Conservation (phyloP, 257 asterid genomes). For the Jacaranda copaia region DNA sequence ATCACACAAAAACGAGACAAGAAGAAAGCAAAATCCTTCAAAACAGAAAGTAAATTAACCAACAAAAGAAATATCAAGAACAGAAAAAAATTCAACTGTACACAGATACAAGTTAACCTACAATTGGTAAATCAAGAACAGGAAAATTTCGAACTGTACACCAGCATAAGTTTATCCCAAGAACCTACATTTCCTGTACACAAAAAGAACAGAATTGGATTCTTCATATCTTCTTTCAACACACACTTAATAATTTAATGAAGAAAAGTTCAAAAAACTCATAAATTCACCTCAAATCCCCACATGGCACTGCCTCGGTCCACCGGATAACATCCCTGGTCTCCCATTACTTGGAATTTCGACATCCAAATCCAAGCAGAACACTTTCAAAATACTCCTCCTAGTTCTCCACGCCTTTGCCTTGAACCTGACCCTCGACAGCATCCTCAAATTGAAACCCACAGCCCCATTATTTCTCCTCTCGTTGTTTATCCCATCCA, state of each 20-base stretch:
- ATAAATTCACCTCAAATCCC: slow-evolving; percentile 47
- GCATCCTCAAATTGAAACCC: slow-evolving; percentile 57
- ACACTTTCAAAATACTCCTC: slow-evolving; percentile 59
- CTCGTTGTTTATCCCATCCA: slow-evolving; percentile 49
- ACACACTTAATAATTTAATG: neutral
- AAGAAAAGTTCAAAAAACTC: neutral
- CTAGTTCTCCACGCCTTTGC: slow-evolving; percentile 67
- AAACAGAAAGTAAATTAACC: neutral
- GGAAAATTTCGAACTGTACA: neutral
- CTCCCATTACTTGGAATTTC: slow-evolving; percentile 41
- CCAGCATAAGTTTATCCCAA: neutral
- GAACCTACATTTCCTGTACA: neutral
- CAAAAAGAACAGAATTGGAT: slow-evolving; percentile 1
- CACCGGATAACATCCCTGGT: slow-evolving; percentile 51
- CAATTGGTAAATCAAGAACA: neutral
- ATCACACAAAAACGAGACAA: neutral
- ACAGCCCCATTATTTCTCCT: slow-evolving; percentile 42
- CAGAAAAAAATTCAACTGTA: neutral
- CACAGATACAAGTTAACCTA: neutral
- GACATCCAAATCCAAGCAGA: slow-evolving; percentile 57
- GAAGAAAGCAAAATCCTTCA: neutral
- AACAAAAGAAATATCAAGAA: neutral
- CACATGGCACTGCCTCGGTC: slow-evolving; percentile 58
- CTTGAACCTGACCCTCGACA: slow-evolving; percentile 54
- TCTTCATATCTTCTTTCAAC: too few relatives aligned